A percentile compares a stretch with the other conserved stretches of the same genome.
Evolutionary conservation across 768 basidiomycete species (phyloP).

Genomic region (Rhizopogon roseolus): DNA sequence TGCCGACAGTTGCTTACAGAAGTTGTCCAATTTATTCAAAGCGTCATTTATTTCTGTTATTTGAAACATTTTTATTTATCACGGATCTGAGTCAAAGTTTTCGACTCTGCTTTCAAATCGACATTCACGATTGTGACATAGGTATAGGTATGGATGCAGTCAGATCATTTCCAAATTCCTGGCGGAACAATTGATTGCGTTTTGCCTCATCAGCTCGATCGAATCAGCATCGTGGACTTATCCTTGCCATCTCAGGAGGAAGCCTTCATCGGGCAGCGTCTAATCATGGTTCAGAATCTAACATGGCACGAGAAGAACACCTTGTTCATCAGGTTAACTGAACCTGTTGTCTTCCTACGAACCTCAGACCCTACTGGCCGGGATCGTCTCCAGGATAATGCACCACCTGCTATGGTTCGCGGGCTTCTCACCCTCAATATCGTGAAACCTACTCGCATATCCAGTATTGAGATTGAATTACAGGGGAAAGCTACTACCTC

Average conservation of each 20-base stretch:
- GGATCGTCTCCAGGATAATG: constrained; percentile 27
- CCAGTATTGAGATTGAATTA: constrained; percentile 79
- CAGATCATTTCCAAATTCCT: background rate
- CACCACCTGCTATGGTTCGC: constrained; percentile 59
- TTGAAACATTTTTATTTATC: background rate
- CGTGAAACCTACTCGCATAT: constrained; percentile 78
- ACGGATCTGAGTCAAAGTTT: background rate
- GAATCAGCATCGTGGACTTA: background rate
- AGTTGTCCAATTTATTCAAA: too few species aligned
- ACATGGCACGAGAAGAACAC: constrained; percentile 30
- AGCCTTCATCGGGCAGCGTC: background rate
- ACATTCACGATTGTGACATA: background rate
- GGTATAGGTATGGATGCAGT: background rate
- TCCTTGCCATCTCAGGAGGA: background rate
- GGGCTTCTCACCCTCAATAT: constrained; percentile 62
- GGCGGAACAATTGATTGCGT: background rate
- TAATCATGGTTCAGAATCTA: background rate
- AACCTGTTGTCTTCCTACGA: constrained; percentile 71
- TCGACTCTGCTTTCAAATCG: background rate
- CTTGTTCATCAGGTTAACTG: constrained; percentile 58
- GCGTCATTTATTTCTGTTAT: background rate
- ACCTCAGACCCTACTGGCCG: constrained; percentile 43
- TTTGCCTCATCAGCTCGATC: background rate
- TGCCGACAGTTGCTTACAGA: too few species aligned
- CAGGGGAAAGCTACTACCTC: constrained; percentile 62